Evolutionary conservation across 2,329 filamentous ascomycete species (phyloP).

Genomic region (Colletotrichum tropicale): DNA sequence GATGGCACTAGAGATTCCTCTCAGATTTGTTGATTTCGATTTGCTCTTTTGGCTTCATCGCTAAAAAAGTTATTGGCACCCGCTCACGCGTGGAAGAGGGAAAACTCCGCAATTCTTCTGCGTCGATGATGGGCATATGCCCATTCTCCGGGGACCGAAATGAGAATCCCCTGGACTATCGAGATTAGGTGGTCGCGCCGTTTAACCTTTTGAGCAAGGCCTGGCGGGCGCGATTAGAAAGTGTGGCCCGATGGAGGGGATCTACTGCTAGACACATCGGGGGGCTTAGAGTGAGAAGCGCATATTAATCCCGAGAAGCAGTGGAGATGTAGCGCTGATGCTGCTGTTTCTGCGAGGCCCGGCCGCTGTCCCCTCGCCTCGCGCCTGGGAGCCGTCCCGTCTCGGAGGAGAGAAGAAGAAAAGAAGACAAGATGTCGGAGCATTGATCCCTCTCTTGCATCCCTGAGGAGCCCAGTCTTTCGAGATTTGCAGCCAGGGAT

Average conservation of each 20-base stretch:
- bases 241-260: background rate
- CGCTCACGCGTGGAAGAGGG: background rate
- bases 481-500: background rate
- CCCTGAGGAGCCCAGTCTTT: background rate
- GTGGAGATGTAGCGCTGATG: conserved; percentile 4
- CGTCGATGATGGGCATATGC: conserved; percentile 1
- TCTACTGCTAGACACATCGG: conserved; percentile 5
- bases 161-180: conserved; percentile 15
- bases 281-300: background rate
- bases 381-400: background rate
- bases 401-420: background rate
- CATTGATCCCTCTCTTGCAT: background rate
- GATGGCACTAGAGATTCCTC: conserved; percentile 4
- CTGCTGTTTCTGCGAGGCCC: background rate
- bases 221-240: background rate
- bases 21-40: background rate
- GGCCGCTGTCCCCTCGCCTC: background rate
- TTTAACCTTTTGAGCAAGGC: conserved; percentile 7
- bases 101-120: background rate
- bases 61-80: background rate
- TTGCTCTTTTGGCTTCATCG: background rate
- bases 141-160: background rate
- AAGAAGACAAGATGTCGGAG: background rate
- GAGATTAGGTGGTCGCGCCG: conserved; percentile 12
- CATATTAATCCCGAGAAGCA: conserved; percentile 15